A percentile compares a stretch with the other conserved stretches of the same genome.
These are phyloP conservation scores for Trichosphaerium sp. DNA, from an alignment of 78 protist genomes.

Conservation along the genomic window DNA sequence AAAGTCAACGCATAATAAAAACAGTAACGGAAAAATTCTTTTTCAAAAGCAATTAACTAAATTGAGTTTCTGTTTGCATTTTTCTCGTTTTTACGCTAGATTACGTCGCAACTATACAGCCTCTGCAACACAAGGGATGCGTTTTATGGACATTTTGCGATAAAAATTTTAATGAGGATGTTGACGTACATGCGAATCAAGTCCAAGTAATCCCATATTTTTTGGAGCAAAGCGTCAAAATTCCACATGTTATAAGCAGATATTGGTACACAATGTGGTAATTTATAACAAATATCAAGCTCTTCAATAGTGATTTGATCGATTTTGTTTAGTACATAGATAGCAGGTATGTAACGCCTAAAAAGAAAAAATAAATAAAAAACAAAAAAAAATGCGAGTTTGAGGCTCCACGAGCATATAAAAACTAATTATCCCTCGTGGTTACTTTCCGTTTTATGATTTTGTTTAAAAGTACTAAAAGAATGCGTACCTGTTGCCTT, in stretches of 20 bases:
- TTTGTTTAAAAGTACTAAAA: not conserved
- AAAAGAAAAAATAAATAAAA: too few species aligned
- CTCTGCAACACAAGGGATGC: too few species aligned
- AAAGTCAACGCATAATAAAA: not conserved
- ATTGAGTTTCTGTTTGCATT: too few species aligned
- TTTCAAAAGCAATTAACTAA: too few species aligned
- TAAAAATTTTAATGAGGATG: too few species aligned
- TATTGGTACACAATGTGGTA: conserved; percentile 58
- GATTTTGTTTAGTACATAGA: conserved; percentile 95
- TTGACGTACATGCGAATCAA: conserved; percentile 74
- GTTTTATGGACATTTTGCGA: too few species aligned
- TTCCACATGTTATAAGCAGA: conserved; percentile 87
- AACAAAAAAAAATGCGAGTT: not conserved
- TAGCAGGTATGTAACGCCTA: conserved; percentile 77
- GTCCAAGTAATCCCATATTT: conserved; percentile 86
- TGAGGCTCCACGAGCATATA: not conserved
- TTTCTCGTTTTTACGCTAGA: too few species aligned
- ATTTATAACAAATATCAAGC: conserved; percentile 44
- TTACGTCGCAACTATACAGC: too few species aligned
- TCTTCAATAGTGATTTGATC: conserved; percentile 93
- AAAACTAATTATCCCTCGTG: not conserved
- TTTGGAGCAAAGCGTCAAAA: conserved; percentile 85
- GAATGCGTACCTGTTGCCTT: conserved; percentile 70
- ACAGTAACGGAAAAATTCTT: too few species aligned
- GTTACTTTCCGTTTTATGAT: not conserved